Evolutionary conservation across 805 yeast genomes (phyloP), one percentile per base, ranked within the genome.

Genomic region (Cyberlindnera misumaiensis): DNA sequence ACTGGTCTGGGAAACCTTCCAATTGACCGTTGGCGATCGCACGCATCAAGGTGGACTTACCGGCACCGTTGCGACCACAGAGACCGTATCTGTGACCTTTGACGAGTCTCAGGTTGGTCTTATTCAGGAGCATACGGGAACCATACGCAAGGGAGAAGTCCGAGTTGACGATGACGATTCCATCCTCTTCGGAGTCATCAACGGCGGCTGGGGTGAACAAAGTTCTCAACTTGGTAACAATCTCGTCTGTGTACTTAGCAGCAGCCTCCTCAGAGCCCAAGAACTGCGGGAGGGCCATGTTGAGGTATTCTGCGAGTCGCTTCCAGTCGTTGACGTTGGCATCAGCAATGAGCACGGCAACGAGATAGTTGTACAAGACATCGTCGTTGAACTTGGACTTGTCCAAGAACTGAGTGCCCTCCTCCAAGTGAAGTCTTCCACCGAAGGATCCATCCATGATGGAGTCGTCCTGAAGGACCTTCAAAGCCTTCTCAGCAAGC

Each of bases 41-140:
- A 63, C 97, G 78, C 97, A 90, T 88, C 55, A 90, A 72, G 12
- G 98, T 90, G 11, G 97, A 88, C 65, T 90, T 90, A 70, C 98
- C 98, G 43, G 96, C 97, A 74, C 98, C 98, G 60, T 90, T 90
- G 67, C 97, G 75, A 60, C 98, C 98, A 72, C 96, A 87, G 45
- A 90, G 73, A 70, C 98, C 98, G 58, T 90, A 90, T 65, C 98
- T 77, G 66, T 86, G 97, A 54, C 97, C 97, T 67, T 89, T 87
- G 52, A 85, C 69, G 46, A 90, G 73, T 58, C 95, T 77, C 59
- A 90, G 68, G 44, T 74, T 84, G 34, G 98, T 88, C 68, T 93
- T 93, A 73, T 89, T 90, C 52, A 90, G 70, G 52, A 93, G 74
- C 97, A 90, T 90, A 66, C 97, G 80, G 20, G 96, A 85, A 65